A percentile compares a stretch with the other conserved stretches of the same genome.
These are phyloP conservation scores for Musa itinerans DNA, from an alignment of 176 grass and related monocot genomes.

Conservation along the genomic window DNA sequence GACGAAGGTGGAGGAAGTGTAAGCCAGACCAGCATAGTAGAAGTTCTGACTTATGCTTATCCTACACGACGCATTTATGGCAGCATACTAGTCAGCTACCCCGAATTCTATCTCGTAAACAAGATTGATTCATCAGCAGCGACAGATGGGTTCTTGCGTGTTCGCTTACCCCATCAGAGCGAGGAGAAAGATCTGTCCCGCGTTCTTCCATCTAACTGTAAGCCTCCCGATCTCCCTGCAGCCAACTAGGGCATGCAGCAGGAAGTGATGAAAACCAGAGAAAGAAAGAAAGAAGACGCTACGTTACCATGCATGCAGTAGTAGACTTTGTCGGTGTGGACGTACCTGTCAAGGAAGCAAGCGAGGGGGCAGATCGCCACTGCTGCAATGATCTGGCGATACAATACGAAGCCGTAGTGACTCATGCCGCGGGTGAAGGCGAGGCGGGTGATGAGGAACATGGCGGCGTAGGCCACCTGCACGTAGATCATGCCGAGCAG, in stretches of 20 bases:
- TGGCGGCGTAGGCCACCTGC: neutral
- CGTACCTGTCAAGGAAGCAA: conserved; percentile 34
- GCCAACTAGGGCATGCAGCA: neutral
- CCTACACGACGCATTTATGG: neutral
- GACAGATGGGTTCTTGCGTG: neutral
- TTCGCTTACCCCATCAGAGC: neutral
- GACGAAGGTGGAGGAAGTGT: conserved; percentile 28
- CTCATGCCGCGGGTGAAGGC: conserved; percentile 36
- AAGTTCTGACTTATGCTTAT: conserved; percentile 8
- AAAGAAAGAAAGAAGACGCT: neutral
- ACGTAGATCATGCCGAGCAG: neutral
- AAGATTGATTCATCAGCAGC: neutral
- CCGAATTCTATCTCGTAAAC: too few relatives aligned
- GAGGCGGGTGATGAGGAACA: conserved; percentile 34
- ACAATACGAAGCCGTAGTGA: conserved; percentile 37
- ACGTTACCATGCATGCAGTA: neutral
- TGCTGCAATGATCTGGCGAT: conserved; percentile 36
- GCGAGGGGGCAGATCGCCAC: conserved; percentile 24
- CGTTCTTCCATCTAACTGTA: neutral
- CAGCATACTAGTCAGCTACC: too few relatives aligned
- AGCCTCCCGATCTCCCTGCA: neutral
- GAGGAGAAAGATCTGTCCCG: neutral
- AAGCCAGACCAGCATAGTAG: conserved; percentile 31
- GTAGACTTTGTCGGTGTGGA: neutral
- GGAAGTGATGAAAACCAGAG: conserved; percentile 17